Base-by-base conservation (phyloP, 768 basidiomycete species). In the Strobilomyces dryophilus region DNA sequence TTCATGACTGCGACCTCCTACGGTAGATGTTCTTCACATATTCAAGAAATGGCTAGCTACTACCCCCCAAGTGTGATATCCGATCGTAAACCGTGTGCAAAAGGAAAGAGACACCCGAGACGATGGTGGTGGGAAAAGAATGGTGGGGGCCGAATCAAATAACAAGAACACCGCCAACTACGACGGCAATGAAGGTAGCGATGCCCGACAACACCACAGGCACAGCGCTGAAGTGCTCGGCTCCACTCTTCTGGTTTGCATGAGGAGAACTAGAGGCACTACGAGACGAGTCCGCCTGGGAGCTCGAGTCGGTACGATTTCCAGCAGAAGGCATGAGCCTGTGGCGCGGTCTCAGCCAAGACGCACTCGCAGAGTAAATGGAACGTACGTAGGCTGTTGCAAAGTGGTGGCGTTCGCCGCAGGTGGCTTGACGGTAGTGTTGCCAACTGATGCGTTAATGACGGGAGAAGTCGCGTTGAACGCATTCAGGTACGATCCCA, bases 401-500 rank as follows among this genome's bases (percentile, higher is more conserved):
- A 32, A 10, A 15, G 21, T 5, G 26, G 56, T 62, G 12, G 55
- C 53, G 44, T 56, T 63, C 39, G 45, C 24, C 35, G 18, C n/a
- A 2, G 63, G 61, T 14, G 54, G 56, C 47, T 64, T 60, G 48
- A 57, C 49, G 15, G 29, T 54, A 31, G 53, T 17, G 26, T 58
- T 51, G 12, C 52, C 69, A 14, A 72, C 57, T 17, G 51, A 54
- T 5, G 60, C 69, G 24, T 53, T 54, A 34, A 32, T 53, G 43
- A 66, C 69, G 12, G 43, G 72, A 58, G 65, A 71, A 60, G 24
- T 63, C 10, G 56, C 35, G n/a, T 63, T 60, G 31, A 61, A 56
- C 4, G 79, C 68, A 60, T 83, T 82, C 63, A 77, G 78, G 53
- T 82, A 84, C 15, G 70, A 54, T 18, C 68, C 64, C 37, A 74